Evolutionary conservation across 23 red algal genomes (phyloP).

Genomic region (Cyanidioschyzon merolae): DNA sequence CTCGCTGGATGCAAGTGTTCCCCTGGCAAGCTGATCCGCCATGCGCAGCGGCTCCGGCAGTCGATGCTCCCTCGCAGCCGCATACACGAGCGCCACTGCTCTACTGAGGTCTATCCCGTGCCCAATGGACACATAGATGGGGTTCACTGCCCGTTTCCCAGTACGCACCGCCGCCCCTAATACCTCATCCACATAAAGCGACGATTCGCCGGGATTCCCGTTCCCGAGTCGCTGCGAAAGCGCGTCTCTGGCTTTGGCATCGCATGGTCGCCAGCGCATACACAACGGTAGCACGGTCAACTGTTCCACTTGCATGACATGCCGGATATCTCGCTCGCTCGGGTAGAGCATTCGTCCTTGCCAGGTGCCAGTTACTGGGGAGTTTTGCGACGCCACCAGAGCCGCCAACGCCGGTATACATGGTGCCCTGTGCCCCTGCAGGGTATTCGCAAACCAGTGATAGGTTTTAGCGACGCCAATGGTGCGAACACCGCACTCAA

Average conservation of each 20-base stretch:
- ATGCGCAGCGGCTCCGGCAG: constrained; percentile 30
- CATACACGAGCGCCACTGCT: background rate
- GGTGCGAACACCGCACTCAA: constrained; percentile 43
- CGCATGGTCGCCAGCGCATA: background rate
- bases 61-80: constrained; percentile 27
- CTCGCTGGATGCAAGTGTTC: too few species aligned
- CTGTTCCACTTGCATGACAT: background rate
- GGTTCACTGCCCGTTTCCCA: constrained; percentile 17
- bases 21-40: constrained; percentile 21
- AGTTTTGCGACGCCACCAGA: background rate
- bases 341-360: background rate
- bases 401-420: constrained; percentile 23
- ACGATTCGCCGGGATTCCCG: background rate
- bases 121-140: constrained; percentile 84
- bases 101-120: constrained; percentile 47
- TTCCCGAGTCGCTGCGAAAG: background rate
- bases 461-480: constrained; percentile 76
- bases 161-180: constrained; percentile 28
- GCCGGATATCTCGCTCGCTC: background rate
- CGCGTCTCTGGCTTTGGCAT: background rate
- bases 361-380: background rate
- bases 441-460: constrained; percentile 39
- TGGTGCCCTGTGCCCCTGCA: constrained; percentile 20
- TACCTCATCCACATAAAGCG: constrained; percentile 26
- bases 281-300: background rate